Conservation (phyloP, 225 moss, liverwort and hornwort genomes). For the Rhytidiadelphus loreus region DNA sequence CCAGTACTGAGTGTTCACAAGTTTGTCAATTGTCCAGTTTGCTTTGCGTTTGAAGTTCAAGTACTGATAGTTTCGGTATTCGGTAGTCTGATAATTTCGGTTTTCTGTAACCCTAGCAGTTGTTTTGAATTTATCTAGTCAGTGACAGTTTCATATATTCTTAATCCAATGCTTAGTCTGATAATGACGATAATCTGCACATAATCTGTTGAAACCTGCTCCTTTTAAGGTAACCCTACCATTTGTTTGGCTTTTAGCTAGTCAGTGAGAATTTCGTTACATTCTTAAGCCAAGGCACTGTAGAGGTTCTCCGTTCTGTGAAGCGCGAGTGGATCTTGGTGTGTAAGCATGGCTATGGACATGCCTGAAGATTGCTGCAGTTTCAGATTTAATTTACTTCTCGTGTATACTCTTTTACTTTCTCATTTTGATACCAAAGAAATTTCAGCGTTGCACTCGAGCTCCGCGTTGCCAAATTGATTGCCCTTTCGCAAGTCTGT, state of each 20-base stretch:
- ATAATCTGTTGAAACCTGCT: background rate
- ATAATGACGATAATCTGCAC: too few relatives aligned
- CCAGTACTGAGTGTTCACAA: background rate
- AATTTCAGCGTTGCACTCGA: background rate
- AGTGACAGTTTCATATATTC: too few relatives aligned
- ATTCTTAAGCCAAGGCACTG: background rate
- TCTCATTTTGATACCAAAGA: background rate
- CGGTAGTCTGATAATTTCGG: background rate
- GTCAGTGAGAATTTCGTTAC: background rate
- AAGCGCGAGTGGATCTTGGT: background rate
- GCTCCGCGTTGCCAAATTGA: background rate
- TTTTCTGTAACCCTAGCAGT: background rate
- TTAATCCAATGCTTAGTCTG: background rate
- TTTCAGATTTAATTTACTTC: background rate
- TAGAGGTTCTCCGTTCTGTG: background rate
- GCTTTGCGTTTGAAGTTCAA: background rate
- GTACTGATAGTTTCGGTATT: background rate
- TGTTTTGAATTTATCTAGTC: too few relatives aligned
- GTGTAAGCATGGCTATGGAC: background rate
- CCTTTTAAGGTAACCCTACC: background rate
- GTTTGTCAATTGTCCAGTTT: background rate
- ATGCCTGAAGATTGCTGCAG: background rate
- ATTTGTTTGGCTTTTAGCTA: background rate
- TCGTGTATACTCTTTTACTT: background rate
- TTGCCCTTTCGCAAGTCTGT: background rate